A percentile compares a stretch with the other conserved stretches of the same genome.
Conservation (phyloP, 2,329 filamentous ascomycete species). For the Salinomyces thailandicus region DNA sequence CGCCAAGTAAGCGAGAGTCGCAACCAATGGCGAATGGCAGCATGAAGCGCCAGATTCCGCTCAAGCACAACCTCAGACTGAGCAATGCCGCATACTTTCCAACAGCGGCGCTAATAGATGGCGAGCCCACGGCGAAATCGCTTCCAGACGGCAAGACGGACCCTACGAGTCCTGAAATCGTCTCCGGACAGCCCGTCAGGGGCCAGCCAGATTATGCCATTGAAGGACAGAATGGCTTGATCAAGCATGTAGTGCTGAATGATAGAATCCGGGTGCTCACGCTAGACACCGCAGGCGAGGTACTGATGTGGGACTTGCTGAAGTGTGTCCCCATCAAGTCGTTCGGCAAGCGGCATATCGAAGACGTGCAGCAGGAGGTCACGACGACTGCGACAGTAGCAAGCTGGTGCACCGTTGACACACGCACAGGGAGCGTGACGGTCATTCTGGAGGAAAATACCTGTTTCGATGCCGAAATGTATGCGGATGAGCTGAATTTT, state of each 20-base stretch:
- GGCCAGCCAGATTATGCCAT: constrained; percentile 48
- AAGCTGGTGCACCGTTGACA: constrained; percentile 93
- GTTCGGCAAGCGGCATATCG: constrained; percentile 89
- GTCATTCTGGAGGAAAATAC: constrained; percentile 89
- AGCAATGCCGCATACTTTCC: constrained; percentile 77
- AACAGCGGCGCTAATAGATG: constrained; percentile 33
- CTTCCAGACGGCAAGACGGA: constrained; percentile 46
- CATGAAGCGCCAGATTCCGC: constrained; percentile 56
- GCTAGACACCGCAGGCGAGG: constrained; percentile 87
- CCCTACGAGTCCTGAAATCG: constrained; percentile 12
- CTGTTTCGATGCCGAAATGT: constrained; percentile 95
- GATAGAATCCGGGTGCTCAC: constrained; percentile 83
- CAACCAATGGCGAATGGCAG: constrained; percentile 11
- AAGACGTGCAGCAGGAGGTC: constrained; percentile 77
- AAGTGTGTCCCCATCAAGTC: constrained; percentile 76
- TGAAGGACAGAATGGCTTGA: constrained; percentile 86
- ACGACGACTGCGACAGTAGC: constrained; percentile 84
- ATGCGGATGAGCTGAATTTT: constrained; percentile 76
- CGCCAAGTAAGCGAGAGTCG: constrained; percentile 17
- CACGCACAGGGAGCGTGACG: constrained; percentile 80
- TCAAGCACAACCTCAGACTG: constrained; percentile 67
- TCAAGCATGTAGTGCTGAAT: constrained; percentile 87
- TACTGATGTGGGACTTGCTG: constrained; percentile 88
- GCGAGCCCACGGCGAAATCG: constrained; percentile 6
- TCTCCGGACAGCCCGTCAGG: constrained; percentile 29